Conservation (phyloP, 768 basidiomycete genomes). For the Tricholoma flavovirens region DNA sequence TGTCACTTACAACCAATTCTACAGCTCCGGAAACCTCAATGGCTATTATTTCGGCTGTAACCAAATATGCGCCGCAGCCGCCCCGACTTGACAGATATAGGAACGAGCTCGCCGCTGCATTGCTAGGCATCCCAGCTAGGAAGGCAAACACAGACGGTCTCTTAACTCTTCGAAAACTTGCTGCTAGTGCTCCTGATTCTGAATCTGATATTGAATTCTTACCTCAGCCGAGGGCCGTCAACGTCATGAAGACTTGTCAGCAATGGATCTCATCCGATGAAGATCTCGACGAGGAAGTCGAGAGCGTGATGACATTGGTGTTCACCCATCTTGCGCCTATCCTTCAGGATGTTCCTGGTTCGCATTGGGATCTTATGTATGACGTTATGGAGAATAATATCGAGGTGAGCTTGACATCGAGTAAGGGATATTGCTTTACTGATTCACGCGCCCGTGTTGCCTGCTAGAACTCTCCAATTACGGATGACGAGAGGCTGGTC, state of each 20-base stretch:
- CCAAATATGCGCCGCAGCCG: constrained; percentile 59
- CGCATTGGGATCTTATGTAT: constrained; percentile 91
- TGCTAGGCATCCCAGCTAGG: constrained; percentile 58
- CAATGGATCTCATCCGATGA: constrained; percentile 68
- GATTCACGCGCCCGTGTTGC: neutral
- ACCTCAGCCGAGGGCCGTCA: constrained; percentile 78
- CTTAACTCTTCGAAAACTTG: constrained; percentile 58
- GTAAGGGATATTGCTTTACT: neutral
- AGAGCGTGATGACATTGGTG: constrained; percentile 69
- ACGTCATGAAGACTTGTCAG: constrained; percentile 79
- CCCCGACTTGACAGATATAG: constrained; percentile 72
- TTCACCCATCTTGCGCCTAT: constrained; percentile 79
- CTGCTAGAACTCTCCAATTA: constrained; percentile 50
- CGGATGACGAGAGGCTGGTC: constrained; percentile 53
- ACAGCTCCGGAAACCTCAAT: constrained; percentile 68
- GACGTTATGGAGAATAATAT: constrained; percentile 85
- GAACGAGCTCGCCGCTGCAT: constrained; percentile 83
- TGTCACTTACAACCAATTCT: neutral
- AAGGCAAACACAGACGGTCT: constrained; percentile 71
- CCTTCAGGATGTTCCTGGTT: constrained; percentile 77
- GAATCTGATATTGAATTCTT: constrained; percentile 83
- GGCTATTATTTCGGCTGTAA: constrained; percentile 58
- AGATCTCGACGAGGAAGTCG: constrained; percentile 70
- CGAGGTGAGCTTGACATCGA: constrained; percentile 49
- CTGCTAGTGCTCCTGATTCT: constrained; percentile 66